These are phyloP conservation scores for Fonsecaea multimorphosa DNA, from an alignment of 2,329 filamentous ascomycete species.

Conservation along the genomic window DNA sequence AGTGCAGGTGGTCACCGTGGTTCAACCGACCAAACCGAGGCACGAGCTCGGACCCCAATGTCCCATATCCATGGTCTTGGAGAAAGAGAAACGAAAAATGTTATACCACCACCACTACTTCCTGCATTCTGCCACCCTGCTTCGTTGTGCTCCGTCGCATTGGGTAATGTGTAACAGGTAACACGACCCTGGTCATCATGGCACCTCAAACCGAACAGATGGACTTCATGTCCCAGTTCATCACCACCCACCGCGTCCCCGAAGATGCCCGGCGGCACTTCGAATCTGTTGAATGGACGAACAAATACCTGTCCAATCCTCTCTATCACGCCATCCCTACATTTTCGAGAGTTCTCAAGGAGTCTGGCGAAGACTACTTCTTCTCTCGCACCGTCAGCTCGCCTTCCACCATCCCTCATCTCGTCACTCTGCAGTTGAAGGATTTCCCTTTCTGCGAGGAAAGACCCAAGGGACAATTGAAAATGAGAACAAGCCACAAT, in stretches of 20 bases:
- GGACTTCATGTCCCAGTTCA: constrained; percentile 37
- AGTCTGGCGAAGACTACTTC: constrained; percentile 52
- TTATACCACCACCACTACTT: constrained; percentile 6
- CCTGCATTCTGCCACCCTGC: constrained; percentile 13
- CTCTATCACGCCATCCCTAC: constrained; percentile 49
- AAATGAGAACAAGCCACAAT: constrained; percentile 28
- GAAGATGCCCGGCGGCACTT: constrained; percentile 36
- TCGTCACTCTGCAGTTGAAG: constrained; percentile 48
- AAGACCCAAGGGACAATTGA: constrained; percentile 35
- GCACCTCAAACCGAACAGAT: constrained; percentile 23
- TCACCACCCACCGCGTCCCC: constrained; percentile 32
- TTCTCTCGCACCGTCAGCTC: constrained; percentile 50
- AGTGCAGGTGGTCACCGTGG: too few species aligned
- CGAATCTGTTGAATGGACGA: constrained; percentile 34
- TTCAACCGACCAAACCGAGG: constrained; percentile 9
- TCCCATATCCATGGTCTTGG: constrained; percentile 10
- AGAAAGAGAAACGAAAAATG: constrained; percentile 6
- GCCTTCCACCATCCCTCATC: constrained; percentile 49
- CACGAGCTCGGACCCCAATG: constrained; percentile 10
- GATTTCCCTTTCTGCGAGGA: constrained; percentile 39
- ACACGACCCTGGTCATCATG: constrained; percentile 11
- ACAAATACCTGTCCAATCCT: constrained; percentile 37
- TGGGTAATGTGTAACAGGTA: constrained; percentile 19
- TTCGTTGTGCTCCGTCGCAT: constrained; percentile 2
- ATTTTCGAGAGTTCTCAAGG: constrained; percentile 49